Base-by-base conservation (phyloP, 208 protist species). In the Acanthamoeba sp. region DNA sequence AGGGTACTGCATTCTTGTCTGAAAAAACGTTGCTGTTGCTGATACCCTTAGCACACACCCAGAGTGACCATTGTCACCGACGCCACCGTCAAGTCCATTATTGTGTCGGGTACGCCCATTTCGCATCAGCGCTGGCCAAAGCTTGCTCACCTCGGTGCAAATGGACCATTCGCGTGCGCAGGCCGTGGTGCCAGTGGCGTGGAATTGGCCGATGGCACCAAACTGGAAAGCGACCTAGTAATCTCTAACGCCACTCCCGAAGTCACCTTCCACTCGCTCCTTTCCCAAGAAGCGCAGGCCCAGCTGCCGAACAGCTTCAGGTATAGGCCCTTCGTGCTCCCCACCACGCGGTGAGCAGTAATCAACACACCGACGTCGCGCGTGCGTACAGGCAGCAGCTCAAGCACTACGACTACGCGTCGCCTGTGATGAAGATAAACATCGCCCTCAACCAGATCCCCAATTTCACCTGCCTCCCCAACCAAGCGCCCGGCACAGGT, bases 351-450 rank as follows among this genome's bases (percentile, higher is more conserved):
- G n/a, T n/a, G n/a, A n/a, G n/a, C n/a, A n/a, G n/a, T n/a, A n/a
- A n/a, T n/a, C n/a, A n/a, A n/a, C n/a, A n/a, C n/a, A n/a, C n/a
- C n/a, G n/a, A n/a, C n/a, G n/a, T n/a, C n/a, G 22, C 14, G 22
- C 6, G 55, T 59, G 14, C 14, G 55, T 59, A 10, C 36, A 93
- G 88, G 64, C 88, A 32, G 29, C 55, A 71, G 18, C 38, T 93
- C 40, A 78, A 71, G 55, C 62, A 78, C 66, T 93, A 64, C 10
- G 88, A 93, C 66, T 93, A 93, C 29, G 80, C 88, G n/a, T 93
- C 88, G 29, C 88, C 88, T 5, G 88, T 93, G 32, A 93, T 93
- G 88, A 97, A 97, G 48, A 97, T 97, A 64, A 97, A 97, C 93
- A 78, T 93, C 29, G 96, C 96, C n/a, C 55, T 97, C 20, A 55